Conservation (phyloP, 169 alveolate genomes). For the Cryptosporidium ryanae region DNA sequence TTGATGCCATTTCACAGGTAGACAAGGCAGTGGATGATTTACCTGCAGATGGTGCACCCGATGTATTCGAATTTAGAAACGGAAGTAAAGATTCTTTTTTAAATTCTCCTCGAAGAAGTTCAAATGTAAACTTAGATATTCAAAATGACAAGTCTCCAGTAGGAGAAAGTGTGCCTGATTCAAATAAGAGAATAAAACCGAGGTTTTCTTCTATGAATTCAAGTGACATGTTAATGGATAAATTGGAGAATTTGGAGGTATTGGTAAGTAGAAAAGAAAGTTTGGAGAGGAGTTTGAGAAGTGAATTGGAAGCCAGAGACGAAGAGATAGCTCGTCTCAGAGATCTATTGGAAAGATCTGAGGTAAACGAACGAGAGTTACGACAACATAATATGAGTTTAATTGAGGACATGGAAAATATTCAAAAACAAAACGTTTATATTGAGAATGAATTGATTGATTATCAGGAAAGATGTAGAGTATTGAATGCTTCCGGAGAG, state of each 20-base stretch:
- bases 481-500: conserved; percentile 57
- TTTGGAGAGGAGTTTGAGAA: conserved; percentile 35
- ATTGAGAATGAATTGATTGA: conserved; percentile 58
- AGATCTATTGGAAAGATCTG: conserved; percentile 28
- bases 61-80: conserved; percentile 13
- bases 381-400: conserved; percentile 37
- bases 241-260: conserved; percentile 39
- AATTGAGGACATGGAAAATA: conserved; percentile 38
- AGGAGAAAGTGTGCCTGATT: background rate
- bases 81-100: conserved; percentile 10
- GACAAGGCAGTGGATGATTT: conserved; percentile 22
- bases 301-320: conserved; percentile 45
- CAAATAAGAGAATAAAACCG: background rate
- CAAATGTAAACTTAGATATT: background rate
- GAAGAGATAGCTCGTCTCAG: conserved; percentile 49
- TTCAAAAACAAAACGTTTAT: conserved; percentile 17
- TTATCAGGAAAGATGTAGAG: conserved; percentile 50
- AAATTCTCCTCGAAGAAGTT: background rate
- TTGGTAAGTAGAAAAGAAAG: conserved; percentile 34
- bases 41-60: conserved; percentile 30
- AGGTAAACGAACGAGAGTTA: conserved; percentile 29
- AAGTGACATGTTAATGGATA: conserved; percentile 24
- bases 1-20: conserved; percentile 9
- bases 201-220: conserved; percentile 4
- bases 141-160: background rate